These are phyloP conservation scores for Neonectria sp. DNA, from an alignment of 2,329 filamentous ascomycete genomes.

Conservation along the genomic window DNA sequence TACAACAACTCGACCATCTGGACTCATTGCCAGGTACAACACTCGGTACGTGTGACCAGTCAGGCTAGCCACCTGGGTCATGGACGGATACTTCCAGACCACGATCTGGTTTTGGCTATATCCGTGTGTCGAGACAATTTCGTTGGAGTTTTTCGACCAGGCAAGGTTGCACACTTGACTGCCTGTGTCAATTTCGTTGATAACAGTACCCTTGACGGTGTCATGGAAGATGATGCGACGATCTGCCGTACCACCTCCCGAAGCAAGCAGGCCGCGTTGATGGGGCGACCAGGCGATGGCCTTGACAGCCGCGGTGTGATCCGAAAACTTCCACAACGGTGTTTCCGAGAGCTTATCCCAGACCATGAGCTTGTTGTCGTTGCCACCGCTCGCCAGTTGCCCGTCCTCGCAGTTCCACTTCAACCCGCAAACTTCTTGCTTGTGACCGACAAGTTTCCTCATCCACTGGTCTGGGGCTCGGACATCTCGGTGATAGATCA, in stretches of 20 bases:
- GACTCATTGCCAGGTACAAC: conserved; percentile 96
- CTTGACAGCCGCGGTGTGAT: conserved; percentile 96
- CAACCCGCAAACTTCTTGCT: conserved; percentile 96
- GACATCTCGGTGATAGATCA: conserved; percentile 97
- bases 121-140: conserved; percentile 96
- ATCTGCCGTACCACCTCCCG: conserved; percentile 95
- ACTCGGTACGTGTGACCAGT: conserved; percentile 98
- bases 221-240: conserved; percentile 99
- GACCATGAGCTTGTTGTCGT: conserved; percentile 99
- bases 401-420: conserved; percentile 98
- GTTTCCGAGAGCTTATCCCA: conserved; percentile 98
- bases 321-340: conserved; percentile 92
- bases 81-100: conserved; percentile 98
- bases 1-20: conserved; percentile 92
- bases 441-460: conserved; percentile 90
- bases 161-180: conserved; percentile 99
- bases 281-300: conserved; percentile 98
- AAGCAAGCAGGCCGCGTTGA: conserved; percentile 93
- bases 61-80: conserved; percentile 95
- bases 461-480: conserved; percentile 93
- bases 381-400: conserved; percentile 94
- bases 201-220: conserved; percentile 83
- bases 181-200: conserved; percentile 94
- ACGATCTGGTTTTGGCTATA: conserved; percentile 99
- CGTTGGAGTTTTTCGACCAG: conserved; percentile 98